Evolutionary conservation across 2,329 filamentous ascomycete genomes (phyloP).

Genomic region (Fonsecaea pedrosoi): DNA sequence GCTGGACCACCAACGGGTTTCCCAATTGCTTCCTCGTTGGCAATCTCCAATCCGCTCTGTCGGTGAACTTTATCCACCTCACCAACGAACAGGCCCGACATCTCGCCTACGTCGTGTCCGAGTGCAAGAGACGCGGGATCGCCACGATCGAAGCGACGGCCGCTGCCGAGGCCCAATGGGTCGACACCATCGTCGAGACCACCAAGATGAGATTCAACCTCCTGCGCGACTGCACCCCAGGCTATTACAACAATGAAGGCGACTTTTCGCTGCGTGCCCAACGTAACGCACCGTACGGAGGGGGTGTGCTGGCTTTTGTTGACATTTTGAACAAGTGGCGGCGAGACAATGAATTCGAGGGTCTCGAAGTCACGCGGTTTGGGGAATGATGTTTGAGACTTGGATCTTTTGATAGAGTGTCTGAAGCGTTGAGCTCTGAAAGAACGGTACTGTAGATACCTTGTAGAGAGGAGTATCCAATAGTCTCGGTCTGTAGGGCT

Average conservation of each 20-base stretch:
- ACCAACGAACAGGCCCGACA: conserved; percentile 33
- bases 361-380: conserved; percentile 23
- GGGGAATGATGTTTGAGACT: background rate
- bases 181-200: conserved; percentile 28
- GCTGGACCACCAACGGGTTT: conserved; percentile 31
- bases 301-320: conserved; percentile 24
- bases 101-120: conserved; percentile 30
- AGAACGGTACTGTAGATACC: background rate
- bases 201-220: conserved; percentile 19
- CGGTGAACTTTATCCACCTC: conserved; percentile 34
- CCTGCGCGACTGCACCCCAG: conserved; percentile 32
- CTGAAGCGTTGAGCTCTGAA: background rate
- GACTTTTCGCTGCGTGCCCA: conserved; percentile 4
- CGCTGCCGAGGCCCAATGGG: conserved; percentile 33
- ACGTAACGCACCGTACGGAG: conserved; percentile 31
- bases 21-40: conserved; percentile 34
- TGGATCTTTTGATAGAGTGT: background rate
- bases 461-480: no score
- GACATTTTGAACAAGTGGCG: conserved; percentile 33
- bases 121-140: conserved; percentile 24
- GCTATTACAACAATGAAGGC: conserved; percentile 36
- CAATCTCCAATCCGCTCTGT: conserved; percentile 31
- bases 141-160: conserved; percentile 29
- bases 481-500: no score
- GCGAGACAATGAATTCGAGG: conserved; percentile 27